Conservation (phyloP, 805 yeast species). For the Kluyveromyces lactis region DNA sequence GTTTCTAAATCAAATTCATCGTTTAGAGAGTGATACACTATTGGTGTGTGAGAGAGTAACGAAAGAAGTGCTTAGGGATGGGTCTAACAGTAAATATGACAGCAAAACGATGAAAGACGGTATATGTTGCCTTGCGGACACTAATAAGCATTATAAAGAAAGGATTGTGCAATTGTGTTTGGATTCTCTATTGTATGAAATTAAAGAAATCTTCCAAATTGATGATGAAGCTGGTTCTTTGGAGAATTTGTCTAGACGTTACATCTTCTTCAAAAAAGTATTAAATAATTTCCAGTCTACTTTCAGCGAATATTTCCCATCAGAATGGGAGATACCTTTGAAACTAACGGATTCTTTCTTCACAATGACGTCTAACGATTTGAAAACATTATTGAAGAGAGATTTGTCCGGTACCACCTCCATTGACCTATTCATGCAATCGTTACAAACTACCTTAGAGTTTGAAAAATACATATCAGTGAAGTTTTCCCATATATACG, state of each 20-base stretch:
- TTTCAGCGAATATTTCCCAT: conserved; percentile 52
- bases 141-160: conserved; percentile 50
- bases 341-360: conserved; percentile 58
- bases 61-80: conserved; percentile 12
- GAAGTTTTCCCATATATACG: conserved; percentile 43
- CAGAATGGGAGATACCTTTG: conserved; percentile 60
- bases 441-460: conserved; percentile 70
- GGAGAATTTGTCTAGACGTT: conserved; percentile 78
- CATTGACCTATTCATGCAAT: conserved; percentile 56
- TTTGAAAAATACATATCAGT: conserved; percentile 70
- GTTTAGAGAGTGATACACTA: conserved; percentile 20
- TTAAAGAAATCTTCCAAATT: conserved; percentile 62
- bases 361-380: conserved; percentile 58
- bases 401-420: conserved; percentile 38
- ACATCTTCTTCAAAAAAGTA: conserved; percentile 69
- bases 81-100: conserved; percentile 12
- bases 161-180: conserved; percentile 69
- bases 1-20: conserved; percentile 21
- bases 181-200: conserved; percentile 60
- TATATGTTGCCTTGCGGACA: conserved; percentile 68
- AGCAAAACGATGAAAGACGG: conserved; percentile 31
- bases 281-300: conserved; percentile 49
- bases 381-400: conserved; percentile 43
- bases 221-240: conserved; percentile 91
- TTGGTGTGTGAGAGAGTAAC: conserved; percentile 18